phyloP scores from a whole-genome alignment of 2,329 filamentous ascomycete genomes.

The Pestalotiopsis sp. region DNA sequence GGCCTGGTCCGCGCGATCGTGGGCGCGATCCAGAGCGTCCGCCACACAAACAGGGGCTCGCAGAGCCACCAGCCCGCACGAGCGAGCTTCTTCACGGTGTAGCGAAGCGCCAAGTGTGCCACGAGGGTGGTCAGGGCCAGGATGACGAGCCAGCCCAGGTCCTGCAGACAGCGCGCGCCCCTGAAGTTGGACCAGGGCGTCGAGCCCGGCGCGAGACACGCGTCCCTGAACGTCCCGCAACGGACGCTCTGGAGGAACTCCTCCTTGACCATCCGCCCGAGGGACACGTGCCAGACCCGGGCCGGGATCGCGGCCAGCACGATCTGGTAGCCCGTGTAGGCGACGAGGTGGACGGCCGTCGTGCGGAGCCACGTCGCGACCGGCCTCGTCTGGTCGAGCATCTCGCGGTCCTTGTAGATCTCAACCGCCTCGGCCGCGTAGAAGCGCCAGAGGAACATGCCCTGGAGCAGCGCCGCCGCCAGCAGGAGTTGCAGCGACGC shows the following conservation, averaged over 20 bases:
- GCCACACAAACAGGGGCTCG: not conserved
- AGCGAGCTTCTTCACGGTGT: not conserved
- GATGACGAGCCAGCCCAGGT: not conserved
- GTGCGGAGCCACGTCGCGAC: slow-evolving; percentile 18
- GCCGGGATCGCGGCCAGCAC: slow-evolving; percentile 8
- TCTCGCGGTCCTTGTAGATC: not conserved
- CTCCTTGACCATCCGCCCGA: not conserved
- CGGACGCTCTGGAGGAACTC: not conserved
- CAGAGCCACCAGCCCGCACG: not conserved
- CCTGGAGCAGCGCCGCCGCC: not conserved
- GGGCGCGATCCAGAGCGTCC: not conserved
- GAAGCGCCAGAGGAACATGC: slow-evolving; percentile 1
- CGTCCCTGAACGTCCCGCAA: not conserved
- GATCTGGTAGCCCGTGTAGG: slow-evolving; percentile 29
- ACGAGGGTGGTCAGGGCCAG: not conserved
- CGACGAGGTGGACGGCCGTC: slow-evolving; percentile 25
- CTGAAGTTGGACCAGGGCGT: not conserved
- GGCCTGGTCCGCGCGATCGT: not conserved
- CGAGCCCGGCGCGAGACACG: not conserved
- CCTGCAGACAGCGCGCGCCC: not conserved
- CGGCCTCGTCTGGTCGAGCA: not conserved
- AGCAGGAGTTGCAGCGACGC: not conserved
- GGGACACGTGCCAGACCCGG: not conserved
- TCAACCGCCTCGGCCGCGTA: not conserved
- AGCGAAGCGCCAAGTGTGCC: not conserved